phyloP scores from a whole-genome alignment of 495 filamentous ascomycete species.

The Saxophila tyrrhenica region DNA sequence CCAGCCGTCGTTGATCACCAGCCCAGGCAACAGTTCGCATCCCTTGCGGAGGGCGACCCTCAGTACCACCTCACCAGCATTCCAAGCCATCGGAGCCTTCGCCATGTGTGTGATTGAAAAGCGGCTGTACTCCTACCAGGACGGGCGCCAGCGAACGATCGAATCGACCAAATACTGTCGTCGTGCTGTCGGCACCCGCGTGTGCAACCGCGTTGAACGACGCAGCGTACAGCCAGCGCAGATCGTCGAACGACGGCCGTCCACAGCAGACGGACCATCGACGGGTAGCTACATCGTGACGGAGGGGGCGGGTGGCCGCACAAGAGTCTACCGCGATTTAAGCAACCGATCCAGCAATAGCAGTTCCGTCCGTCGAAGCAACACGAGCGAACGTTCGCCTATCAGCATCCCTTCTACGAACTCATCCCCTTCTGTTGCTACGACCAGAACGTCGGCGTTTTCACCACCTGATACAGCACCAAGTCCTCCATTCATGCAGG shows the following conservation, averaged over 20 bases:
- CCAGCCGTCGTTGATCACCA: background rate
- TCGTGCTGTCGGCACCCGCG: constrained; percentile 1
- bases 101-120: constrained; percentile 13
- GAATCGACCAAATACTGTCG: constrained; percentile 1
- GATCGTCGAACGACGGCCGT: constrained; percentile 5
- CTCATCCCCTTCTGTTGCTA: constrained; percentile 4
- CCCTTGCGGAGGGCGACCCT: background rate
- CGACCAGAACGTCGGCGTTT: constrained; percentile 1
- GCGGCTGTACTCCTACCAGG: constrained; percentile 1
- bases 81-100: background rate
- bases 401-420: background rate
- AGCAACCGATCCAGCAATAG: background rate
- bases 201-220: constrained; percentile 4
- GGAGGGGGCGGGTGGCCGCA: constrained; percentile 4
- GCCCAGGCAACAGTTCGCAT: background rate
- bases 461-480: constrained; percentile 1
- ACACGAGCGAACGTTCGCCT: background rate
- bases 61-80: background rate
- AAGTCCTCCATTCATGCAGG: background rate
- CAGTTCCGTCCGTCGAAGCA: constrained; percentile 6
- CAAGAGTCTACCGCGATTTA: constrained; percentile 10
- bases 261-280: background rate
- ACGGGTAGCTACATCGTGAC: constrained; percentile 4
- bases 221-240: background rate
- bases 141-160: background rate